A percentile compares a stretch with the other conserved stretches of the same genome.
phyloP scores from a whole-genome alignment of 768 basidiomycete genomes.

The Kwoniella europaea region DNA sequence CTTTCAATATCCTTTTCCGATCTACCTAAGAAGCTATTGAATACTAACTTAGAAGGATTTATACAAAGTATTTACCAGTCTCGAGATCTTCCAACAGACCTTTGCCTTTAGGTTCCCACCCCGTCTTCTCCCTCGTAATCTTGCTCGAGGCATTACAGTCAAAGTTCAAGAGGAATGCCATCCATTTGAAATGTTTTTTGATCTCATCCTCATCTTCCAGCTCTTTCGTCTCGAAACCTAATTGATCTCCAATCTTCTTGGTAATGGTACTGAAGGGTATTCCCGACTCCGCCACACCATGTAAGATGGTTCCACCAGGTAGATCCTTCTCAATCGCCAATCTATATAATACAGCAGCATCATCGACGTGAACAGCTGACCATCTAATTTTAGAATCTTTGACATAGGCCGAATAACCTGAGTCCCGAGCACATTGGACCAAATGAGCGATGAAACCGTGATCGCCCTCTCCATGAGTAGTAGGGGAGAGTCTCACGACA shows the following conservation, averaged over 20 bases:
- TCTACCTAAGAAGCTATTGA: not conserved
- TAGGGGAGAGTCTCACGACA: conserved; percentile 3
- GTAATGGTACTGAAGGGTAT: conserved; percentile 23
- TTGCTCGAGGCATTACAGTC: conserved; percentile 4
- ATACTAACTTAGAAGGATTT: not conserved
- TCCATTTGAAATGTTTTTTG: conserved; percentile 17
- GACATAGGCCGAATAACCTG: conserved; percentile 24
- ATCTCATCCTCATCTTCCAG: conserved; percentile 12
- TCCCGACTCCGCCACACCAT: conserved; percentile 33
- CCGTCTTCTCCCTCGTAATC: conserved; percentile 32
- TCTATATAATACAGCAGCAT: conserved; percentile 39
- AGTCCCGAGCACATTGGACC: conserved; percentile 20
- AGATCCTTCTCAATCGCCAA: conserved; percentile 41
- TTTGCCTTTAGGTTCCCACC: conserved; percentile 37
- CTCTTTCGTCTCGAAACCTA: conserved; percentile 17
- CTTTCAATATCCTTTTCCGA: not conserved
- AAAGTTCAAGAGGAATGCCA: conserved; percentile 5
- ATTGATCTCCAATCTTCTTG: conserved; percentile 27
- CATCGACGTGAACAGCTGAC: conserved; percentile 40
- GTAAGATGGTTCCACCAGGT: conserved; percentile 17
- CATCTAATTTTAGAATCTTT: conserved; percentile 26
- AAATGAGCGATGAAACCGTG: conserved; percentile 28
- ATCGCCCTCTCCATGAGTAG: conserved; percentile 17
- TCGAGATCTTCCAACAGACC: conserved; percentile 27
- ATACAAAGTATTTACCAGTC: conserved; percentile 11